Conservation (phyloP, 768 basidiomycete species). For the Russula griseocarnosa region DNA sequence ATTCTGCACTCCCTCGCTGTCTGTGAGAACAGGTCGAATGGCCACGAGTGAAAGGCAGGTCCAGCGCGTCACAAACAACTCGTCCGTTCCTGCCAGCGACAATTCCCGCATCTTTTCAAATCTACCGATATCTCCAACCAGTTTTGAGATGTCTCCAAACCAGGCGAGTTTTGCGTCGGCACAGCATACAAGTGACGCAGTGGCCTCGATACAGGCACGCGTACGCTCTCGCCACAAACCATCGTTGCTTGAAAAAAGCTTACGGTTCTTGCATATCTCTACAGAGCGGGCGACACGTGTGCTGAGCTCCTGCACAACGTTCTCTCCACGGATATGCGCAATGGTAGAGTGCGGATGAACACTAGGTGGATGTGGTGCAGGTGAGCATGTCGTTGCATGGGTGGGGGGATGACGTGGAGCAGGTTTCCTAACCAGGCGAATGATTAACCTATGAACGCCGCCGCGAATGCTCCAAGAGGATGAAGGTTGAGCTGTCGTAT, state of each 20-base stretch:
- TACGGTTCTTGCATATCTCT: not conserved
- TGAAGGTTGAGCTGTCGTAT: not conserved
- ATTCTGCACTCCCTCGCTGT: not conserved
- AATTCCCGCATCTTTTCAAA: not conserved
- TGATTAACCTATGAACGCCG: too few relatives aligned
- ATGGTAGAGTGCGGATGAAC: too few relatives aligned
- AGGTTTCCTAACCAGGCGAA: too few relatives aligned
- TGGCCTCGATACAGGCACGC: slow-evolving; percentile 20
- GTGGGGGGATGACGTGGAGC: not conserved
- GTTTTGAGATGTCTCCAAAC: not conserved
- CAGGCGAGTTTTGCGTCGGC: not conserved
- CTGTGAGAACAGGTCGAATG: slow-evolving; percentile 2
- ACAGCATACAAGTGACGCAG: not conserved
- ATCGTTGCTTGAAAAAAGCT: not conserved
- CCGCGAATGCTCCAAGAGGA: not conserved
- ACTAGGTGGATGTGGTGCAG: too few relatives aligned
- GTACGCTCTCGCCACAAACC: slow-evolving; percentile 15
- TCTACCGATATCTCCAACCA: slow-evolving; percentile 5
- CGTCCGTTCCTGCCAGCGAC: not conserved
- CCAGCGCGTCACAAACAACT: slow-evolving; percentile 11
- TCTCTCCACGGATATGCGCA: not conserved
- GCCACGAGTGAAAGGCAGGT: slow-evolving; percentile 22
- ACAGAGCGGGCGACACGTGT: not conserved
- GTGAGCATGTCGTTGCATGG: not conserved
- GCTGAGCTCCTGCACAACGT: slow-evolving; percentile 11